phyloP scores from a whole-genome alignment of 495 filamentous ascomycete species.

The Trichoderma erinaceum region DNA sequence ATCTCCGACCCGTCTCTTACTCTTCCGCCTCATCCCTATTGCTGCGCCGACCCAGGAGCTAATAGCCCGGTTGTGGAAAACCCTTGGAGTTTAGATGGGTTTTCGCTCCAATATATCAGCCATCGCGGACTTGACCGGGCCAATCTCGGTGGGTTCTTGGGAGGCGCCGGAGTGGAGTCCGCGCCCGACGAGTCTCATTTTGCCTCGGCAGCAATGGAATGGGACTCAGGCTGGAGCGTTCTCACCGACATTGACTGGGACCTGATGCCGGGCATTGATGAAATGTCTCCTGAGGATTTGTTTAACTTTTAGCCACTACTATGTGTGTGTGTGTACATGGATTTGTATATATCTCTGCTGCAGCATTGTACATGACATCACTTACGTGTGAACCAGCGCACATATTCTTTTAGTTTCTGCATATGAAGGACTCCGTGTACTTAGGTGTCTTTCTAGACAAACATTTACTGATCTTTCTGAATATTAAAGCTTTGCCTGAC shows the following conservation, averaged over 20 bases:
- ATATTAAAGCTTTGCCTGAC: no score
- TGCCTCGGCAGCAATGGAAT: constrained; percentile 5
- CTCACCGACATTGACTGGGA: not conserved
- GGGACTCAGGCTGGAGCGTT: constrained; percentile 1
- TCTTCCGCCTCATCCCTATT: not conserved
- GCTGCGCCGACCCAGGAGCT: not conserved
- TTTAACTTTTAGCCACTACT: not conserved
- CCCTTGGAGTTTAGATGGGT: not conserved
- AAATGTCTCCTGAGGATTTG: not conserved
- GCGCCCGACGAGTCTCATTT: not conserved
- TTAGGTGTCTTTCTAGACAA: no score
- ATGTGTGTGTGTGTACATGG: no score
- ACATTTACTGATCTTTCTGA: no score
- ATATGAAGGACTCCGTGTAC: no score
- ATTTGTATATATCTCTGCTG: no score
- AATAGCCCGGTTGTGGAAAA: not conserved
- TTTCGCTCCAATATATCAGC: not conserved
- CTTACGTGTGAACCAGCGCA: no score
- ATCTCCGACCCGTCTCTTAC: no score
- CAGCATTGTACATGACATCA: no score
- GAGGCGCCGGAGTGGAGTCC: not conserved
- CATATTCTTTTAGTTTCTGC: no score
- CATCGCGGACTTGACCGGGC: constrained; percentile 7
- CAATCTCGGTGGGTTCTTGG: not conserved
- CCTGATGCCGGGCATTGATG: constrained; percentile 1